Evolutionary conservation across 371 early-diverging fungal species (phyloP), one percentile per base, ranked within the genome.

Genomic region (Mortierella sp.): DNA sequence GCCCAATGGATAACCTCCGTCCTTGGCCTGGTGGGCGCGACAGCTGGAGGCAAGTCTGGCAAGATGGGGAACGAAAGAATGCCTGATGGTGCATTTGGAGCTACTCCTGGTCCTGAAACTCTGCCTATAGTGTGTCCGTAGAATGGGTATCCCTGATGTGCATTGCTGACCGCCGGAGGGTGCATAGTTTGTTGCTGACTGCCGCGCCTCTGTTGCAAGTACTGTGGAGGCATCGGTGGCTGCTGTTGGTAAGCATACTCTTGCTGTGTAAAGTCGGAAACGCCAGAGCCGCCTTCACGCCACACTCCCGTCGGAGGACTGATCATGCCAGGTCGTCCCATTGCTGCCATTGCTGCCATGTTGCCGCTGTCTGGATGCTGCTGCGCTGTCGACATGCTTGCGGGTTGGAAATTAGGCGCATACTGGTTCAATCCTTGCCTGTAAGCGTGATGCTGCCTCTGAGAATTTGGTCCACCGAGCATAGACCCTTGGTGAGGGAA

Each of bases 1-100:
- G 85, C 80, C 79, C 85, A 80, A 24, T 72, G 65, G 26, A 76
- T 71, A 16, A 72, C 75, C 26, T 75, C 69, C 4, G 75, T 70
- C 40, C 76, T 65, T n/a, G 76, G 76, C 14, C 31, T 58, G 6
- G 63, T 53, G 1, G 84, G 79, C 4, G 84, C 76, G 14, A 64
- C 50, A 5, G 66, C 66, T 6, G 79, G 64, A 4, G 79, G 79
- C 16, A 83, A 64, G 37, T 79, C 63, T 1, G 79, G 84, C 13
- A 79, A 11, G 53, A 45, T 63, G 0, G 84, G 19, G 19, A 79
- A 71, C 22, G 73, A 71, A 10, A 71, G 65, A 13, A 34, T 19
- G 8, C n/a, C 44, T 2, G 64, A 47, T n/a, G 75, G 55, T 6
- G 31, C 31, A 29, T 37, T 26, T 22, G 26, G 9, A 29, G 45